A percentile compares a stretch with the other conserved stretches of the same genome.
phyloP scores from a whole-genome alignment of 164 flowering plant species.

The Kingdonia uniflora region DNA sequence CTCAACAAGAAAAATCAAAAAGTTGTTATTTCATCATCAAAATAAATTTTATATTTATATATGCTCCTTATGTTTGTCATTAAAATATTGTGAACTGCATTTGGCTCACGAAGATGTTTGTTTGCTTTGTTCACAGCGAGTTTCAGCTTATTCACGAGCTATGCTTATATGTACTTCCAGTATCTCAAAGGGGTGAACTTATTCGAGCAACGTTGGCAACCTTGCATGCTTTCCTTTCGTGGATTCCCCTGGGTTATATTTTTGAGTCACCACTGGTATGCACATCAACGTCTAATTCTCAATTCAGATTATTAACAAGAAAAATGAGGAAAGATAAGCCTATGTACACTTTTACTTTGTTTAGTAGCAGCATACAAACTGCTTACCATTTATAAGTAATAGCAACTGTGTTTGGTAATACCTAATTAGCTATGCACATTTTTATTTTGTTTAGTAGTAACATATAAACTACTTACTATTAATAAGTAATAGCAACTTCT shows the following conservation, averaged over 20 bases:
- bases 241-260: conserved; percentile 98
- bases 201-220: conserved; percentile 91
- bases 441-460: too few species aligned
- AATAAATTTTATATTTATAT: too few species aligned
- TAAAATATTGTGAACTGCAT: background rate
- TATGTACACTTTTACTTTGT: too few species aligned
- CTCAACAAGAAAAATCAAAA: too few species aligned
- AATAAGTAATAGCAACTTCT: too few species aligned
- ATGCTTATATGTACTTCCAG: conserved; percentile 93
- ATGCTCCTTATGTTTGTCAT: background rate
- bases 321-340: too few species aligned
- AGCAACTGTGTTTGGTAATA: too few species aligned
- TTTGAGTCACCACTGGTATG: conserved; percentile 95
- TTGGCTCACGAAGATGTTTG: background rate
- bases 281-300: background rate
- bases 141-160: conserved; percentile 97
- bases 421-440: background rate
- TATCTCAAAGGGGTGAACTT: conserved; percentile 90
- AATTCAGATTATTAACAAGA: too few species aligned
- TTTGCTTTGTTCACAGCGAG: conserved; percentile 52
- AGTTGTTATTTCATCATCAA: too few species aligned
- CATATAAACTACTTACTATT: too few species aligned
- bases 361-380: too few species aligned
- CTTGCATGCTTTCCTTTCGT: conserved; percentile 93
- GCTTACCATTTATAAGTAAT: too few species aligned